Conservation (phyloP, 2,329 filamentous ascomycete genomes). For the Botrytis byssoidea region DNA sequence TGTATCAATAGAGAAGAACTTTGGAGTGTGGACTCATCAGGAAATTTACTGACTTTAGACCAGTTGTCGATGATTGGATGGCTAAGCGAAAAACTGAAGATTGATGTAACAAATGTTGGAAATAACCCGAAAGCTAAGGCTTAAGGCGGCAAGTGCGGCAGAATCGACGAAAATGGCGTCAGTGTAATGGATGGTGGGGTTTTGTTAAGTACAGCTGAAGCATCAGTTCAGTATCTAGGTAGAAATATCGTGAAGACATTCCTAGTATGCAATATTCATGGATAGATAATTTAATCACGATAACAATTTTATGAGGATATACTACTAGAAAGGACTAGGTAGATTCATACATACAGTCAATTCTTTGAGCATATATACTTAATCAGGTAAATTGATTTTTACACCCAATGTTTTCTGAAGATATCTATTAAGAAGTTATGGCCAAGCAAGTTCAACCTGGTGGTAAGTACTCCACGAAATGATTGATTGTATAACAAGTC, state of each 20-base stretch:
- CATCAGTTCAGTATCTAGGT: neutral
- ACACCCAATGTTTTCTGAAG: neutral
- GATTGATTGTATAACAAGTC: neutral
- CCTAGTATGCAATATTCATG: neutral
- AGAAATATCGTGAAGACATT: neutral
- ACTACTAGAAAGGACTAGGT: neutral
- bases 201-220: neutral
- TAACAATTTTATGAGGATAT: neutral
- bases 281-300: neutral
- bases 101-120: neutral
- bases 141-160: neutral
- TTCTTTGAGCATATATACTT: neutral
- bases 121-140: neutral
- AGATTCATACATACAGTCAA: neutral
- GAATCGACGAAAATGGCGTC: slow-evolving; percentile 13
- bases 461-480: neutral
- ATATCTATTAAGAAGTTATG: neutral
- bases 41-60: slow-evolving; percentile 20
- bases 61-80: neutral
- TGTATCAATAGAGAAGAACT: slow-evolving; percentile 21
- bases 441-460: neutral
- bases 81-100: neutral
- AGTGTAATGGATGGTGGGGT: neutral
- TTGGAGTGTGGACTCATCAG: slow-evolving; percentile 21
- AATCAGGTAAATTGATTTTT: neutral